These are phyloP conservation scores for Dendrostoma leiphaemia DNA, from an alignment of 2,329 filamentous ascomycete species.

Conservation along the genomic window DNA sequence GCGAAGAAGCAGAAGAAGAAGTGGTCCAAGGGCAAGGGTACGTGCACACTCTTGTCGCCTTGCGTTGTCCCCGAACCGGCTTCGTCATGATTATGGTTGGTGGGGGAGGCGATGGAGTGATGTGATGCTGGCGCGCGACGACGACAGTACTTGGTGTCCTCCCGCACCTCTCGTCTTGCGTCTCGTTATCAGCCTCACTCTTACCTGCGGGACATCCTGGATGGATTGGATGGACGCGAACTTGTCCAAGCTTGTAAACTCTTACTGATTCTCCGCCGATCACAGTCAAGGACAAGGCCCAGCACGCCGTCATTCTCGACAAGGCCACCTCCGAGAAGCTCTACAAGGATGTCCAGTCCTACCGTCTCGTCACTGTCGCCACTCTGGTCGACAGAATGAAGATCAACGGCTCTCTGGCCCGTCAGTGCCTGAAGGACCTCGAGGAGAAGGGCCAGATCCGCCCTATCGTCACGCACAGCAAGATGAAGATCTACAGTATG, in stretches of 20 bases:
- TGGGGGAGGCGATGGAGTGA: neutral
- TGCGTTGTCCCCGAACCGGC: no score
- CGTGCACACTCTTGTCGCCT: constrained; percentile 28
- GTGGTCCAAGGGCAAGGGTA: constrained; percentile 70
- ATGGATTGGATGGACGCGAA: no score
- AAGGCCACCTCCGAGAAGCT: constrained; percentile 97
- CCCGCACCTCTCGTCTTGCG: no score
- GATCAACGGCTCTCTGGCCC: constrained; percentile 98
- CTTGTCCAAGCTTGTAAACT: no score
- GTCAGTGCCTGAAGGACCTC: constrained; percentile 83
- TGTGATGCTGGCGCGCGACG: neutral
- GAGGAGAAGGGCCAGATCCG: constrained; percentile 99
- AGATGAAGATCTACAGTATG: constrained; percentile 96
- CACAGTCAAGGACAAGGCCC: constrained; percentile 98
- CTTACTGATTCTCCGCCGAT: constrained; percentile 3
- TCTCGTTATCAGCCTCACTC: no score
- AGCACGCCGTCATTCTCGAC: constrained; percentile 98
- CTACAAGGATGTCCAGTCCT: constrained; percentile 99
- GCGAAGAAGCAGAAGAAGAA: constrained; percentile 84
- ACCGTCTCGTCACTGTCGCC: constrained; percentile 98
- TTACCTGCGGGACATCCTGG: neutral
- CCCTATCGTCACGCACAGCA: constrained; percentile 94
- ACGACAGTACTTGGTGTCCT: neutral
- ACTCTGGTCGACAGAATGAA: constrained; percentile 99
- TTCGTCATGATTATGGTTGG: constrained; percentile 4